Percentiles rank a stretch among this genome's conserved stretches.
phyloP scores from a whole-genome alignment of 1,139 yeast species.

The Blastobotrys raffinosifermentans region DNA sequence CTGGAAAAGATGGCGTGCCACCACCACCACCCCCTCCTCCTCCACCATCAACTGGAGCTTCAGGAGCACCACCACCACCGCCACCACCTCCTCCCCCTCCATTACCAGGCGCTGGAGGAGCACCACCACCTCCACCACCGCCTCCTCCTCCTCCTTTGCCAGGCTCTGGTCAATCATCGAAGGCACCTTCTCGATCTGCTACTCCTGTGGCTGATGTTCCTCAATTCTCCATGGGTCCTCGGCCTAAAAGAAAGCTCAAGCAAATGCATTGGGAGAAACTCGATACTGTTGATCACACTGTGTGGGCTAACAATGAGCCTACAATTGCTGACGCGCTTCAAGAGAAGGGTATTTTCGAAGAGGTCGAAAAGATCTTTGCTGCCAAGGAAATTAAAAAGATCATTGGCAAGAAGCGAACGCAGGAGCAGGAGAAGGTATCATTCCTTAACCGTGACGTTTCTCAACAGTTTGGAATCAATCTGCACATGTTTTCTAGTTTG shows the following conservation, averaged over 20 bases:
- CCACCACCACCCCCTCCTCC: conserved; percentile 31
- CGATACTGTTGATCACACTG: conserved; percentile 57
- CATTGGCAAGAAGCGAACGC: conserved; percentile 31
- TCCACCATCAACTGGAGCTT: conserved; percentile 20
- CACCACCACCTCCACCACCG: conserved; percentile 24
- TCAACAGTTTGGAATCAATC: conserved; percentile 86
- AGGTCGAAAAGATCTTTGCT: conserved; percentile 72
- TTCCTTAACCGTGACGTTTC: conserved; percentile 76
- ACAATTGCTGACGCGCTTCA: conserved; percentile 49
- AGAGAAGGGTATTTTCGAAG: conserved; percentile 67
- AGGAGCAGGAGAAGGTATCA: conserved; percentile 44
- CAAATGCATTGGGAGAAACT: conserved; percentile 96
- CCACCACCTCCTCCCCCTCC: conserved; percentile 30
- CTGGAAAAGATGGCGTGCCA: conserved; percentile 20
- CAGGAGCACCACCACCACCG: conserved; percentile 24
- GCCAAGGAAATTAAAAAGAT: conserved; percentile 48
- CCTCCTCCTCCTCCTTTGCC: conserved; percentile 16
- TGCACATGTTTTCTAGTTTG: conserved; percentile 67
- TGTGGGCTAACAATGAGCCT: conserved; percentile 61
- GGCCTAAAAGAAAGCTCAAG: conserved; percentile 65
- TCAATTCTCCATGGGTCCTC: conserved; percentile 23
- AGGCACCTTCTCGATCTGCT: conserved; percentile 14
- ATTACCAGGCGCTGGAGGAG: conserved; percentile 15
- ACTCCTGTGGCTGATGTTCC: conserved; percentile 21
- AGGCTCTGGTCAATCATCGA: conserved; percentile 6